Percentiles rank a stretch among this genome's conserved stretches.
Conservation (phyloP, 345 rosid species). For the Rhodamnia argentea region DNA sequence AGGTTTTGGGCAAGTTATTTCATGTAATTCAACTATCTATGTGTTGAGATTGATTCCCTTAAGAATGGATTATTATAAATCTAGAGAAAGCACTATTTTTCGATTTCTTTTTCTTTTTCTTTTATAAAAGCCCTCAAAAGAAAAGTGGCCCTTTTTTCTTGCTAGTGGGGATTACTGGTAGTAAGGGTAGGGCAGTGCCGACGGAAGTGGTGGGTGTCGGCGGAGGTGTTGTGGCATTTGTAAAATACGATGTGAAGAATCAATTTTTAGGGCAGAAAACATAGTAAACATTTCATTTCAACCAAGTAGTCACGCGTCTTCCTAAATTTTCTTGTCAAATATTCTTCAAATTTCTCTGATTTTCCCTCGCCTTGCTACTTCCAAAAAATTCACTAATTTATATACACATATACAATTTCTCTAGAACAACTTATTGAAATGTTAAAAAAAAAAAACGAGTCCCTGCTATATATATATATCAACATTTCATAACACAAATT, state of each 20-base stretch:
- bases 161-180: not conserved
- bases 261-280: not conserved
- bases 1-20: too few relatives aligned
- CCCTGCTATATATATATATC: not conserved
- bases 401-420: not conserved
- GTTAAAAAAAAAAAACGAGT: not conserved
- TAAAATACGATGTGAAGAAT: not conserved
- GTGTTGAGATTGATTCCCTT: too few relatives aligned
- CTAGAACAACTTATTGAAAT: fast-evolving
- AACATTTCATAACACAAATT: not conserved
- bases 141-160: not conserved
- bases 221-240: not conserved
- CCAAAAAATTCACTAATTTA: not conserved
- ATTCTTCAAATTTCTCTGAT: not conserved
- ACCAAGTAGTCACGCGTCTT: not conserved
- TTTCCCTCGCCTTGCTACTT: not conserved
- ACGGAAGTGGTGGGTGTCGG: not conserved
- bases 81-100: not conserved
- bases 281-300: not conserved
- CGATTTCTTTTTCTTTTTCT: not conserved
- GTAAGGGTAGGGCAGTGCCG: not conserved
- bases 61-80: not conserved
- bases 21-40: too few relatives aligned
- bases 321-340: not conserved
- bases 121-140: not conserved